Base-by-base conservation (phyloP, 177 flowering plant genomes). In the Vitis hybrid region DNA sequence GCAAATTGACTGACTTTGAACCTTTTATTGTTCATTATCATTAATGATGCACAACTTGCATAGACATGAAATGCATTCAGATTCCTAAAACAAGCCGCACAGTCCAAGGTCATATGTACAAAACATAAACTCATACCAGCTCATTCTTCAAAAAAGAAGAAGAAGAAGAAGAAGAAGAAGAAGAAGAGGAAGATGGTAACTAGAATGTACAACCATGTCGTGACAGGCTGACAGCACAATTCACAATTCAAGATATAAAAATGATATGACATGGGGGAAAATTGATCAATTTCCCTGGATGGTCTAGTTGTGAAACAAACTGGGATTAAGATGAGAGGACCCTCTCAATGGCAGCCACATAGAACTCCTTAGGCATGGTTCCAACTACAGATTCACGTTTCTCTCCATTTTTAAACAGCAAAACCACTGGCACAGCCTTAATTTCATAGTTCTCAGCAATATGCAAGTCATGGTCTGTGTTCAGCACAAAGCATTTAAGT, bases 291-390 rank as follows among this genome's bases (percentile, higher is more conserved):
- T 66, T 53, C 39, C 8, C 29, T 52, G 55, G 16, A 31, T 26
- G 26, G 26, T 65, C 21, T 16, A 58, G 51, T 50, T 14, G 26
- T 59, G 66, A 49, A 61, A 11, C 22, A 21, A 7, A 22, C 29
- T 48, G 16, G 53, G 58, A 45, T 65, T 67, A 73, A n/a, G 69
- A 65, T 26, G 51, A 16, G 72, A 92, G 77, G 51, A 83, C 76
- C 77, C 85, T 91, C 69, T 91, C 90, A 58, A 94, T 86, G 67
- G 94, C 91, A 56, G 84, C 81, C 62, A 86, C 85, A 69, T 90
- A 90, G 72, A 82, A 84, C 55, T 90, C 90, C 73, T 90, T 91
- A 14, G 93, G 97, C 94, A 93, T 88, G 48, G 98, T 91, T 16
- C 99, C 99, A 68, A 87, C 80, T 11, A 95, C 77, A 50, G 84